A percentile compares a stretch with the other conserved stretches of the same genome.
These are phyloP conservation scores for Trypanosoma boissoni DNA, from an alignment of 208 protist genomes.

Conservation along the genomic window DNA sequence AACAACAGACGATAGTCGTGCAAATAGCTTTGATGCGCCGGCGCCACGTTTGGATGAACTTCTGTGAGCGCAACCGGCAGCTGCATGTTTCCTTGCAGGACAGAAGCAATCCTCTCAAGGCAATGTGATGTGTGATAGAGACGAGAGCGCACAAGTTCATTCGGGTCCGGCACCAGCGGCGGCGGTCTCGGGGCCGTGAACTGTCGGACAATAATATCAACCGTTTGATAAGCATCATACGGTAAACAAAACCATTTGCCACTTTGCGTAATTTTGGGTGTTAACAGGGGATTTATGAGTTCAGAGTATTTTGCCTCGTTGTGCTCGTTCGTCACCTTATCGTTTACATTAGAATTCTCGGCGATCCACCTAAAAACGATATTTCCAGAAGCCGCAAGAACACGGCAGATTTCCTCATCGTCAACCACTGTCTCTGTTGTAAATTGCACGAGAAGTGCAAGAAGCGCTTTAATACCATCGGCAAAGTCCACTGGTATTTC, in stretches of 20 bases:
- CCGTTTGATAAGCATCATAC: background rate
- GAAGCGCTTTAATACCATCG: constrained; percentile 1
- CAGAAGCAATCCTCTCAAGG: background rate
- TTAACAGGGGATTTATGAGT: background rate
- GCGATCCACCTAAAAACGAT: constrained; percentile 7
- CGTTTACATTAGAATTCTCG: constrained; percentile 3
- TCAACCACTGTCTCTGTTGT: constrained; percentile 9
- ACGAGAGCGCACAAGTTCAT: background rate
- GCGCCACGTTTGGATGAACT: no score
- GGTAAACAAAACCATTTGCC: background rate
- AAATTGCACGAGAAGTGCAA: constrained; percentile 3
- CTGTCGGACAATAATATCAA: background rate
- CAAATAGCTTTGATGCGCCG: no score
- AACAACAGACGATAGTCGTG: background rate
- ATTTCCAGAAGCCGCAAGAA: background rate
- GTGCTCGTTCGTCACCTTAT: background rate
- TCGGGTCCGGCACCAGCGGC: background rate
- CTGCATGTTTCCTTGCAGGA: background rate
- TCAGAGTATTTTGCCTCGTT: background rate
- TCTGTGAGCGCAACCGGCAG: no score
- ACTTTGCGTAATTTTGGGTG: no score
- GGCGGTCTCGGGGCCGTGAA: background rate
- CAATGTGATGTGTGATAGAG: background rate
- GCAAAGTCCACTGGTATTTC: constrained; percentile 9
- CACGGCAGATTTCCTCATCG: constrained; percentile 21